A percentile compares a stretch with the other conserved stretches of the same genome.
Conservation (phyloP, 345 rosid species). For the thale cress (Arabidopsis thaliana) region DNA sequence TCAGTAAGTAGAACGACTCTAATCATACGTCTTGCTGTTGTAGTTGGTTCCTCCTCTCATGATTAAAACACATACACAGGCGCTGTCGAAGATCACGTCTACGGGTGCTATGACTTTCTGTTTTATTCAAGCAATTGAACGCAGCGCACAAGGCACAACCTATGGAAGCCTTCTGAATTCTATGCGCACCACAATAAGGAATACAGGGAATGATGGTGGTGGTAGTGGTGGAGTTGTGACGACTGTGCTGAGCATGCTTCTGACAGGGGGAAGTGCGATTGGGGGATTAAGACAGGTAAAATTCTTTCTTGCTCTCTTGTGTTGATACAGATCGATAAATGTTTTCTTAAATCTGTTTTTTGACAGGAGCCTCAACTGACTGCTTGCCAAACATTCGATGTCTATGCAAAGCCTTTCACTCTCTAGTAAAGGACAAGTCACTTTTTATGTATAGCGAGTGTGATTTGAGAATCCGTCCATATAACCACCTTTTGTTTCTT, state of each 20-base stretch:
- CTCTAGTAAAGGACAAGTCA: slow-evolving; percentile 48
- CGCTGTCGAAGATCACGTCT: slow-evolving; percentile 76
- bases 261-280: slow-evolving; percentile 65
- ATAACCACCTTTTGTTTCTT: neutral
- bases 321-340: slow-evolving; percentile 24
- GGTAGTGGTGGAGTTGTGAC: slow-evolving; percentile 64
- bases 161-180: slow-evolving; percentile 76
- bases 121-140: slow-evolving; percentile 85
- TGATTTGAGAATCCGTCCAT: slow-evolving; percentile 13
- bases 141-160: slow-evolving; percentile 61
- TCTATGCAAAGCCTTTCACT: slow-evolving; percentile 67
- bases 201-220: slow-evolving; percentile 48
- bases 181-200: slow-evolving; percentile 72
- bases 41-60: slow-evolving; percentile 25
- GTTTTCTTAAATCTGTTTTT: slow-evolving; percentile 2
- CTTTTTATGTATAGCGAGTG: slow-evolving; percentile 37
- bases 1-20: slow-evolving; percentile 57
- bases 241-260: slow-evolving; percentile 72
- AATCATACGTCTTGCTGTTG: neutral
- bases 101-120: slow-evolving; percentile 93
- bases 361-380: slow-evolving; percentile 85
- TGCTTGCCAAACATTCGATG: slow-evolving; percentile 75
- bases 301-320: neutral
- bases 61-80: slow-evolving; percentile 49
- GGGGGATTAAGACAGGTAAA: slow-evolving; percentile 75